Conservation (phyloP, 768 basidiomycete species). For the Favolaschia claudopus region DNA sequence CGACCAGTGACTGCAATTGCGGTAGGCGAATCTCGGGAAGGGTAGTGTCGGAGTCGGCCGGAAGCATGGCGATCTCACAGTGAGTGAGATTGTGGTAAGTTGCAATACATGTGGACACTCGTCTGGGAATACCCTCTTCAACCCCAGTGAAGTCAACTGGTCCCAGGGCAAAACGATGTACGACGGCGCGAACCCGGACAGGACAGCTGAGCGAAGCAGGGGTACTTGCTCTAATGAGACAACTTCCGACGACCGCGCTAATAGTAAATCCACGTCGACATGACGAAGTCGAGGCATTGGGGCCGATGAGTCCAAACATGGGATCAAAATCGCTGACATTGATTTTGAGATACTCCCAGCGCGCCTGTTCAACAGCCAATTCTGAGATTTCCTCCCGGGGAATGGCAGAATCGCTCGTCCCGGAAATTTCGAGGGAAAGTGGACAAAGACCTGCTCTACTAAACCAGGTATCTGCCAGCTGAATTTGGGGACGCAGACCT, state of each 20-base stretch:
- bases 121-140: background rate
- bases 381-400: no score
- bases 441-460: background rate
- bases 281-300: constrained; percentile 10
- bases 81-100: no score
- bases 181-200: background rate
- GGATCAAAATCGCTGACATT: background rate
- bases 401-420: no score
- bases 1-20: no score
- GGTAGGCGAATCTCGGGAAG: no score
- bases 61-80: no score
- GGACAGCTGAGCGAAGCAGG: constrained; percentile 3
- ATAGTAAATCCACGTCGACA: constrained; percentile 4
- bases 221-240: background rate
- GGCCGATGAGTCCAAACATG: background rate
- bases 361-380: no score
- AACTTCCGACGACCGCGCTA: background rate
- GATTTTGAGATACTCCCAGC: constrained; percentile 11
- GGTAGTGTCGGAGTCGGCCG: no score
- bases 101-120: no score
- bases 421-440: constrained; percentile 11
- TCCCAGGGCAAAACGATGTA: constrained; percentile 4
- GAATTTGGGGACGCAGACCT: background rate
- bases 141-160: constrained; percentile 4
- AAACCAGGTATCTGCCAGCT: constrained; percentile 1